A percentile compares a stretch with the other conserved stretches of the same genome.
Evolutionary conservation across 768 basidiomycete species (phyloP).

Genomic region (Lactifluus echinatus): DNA sequence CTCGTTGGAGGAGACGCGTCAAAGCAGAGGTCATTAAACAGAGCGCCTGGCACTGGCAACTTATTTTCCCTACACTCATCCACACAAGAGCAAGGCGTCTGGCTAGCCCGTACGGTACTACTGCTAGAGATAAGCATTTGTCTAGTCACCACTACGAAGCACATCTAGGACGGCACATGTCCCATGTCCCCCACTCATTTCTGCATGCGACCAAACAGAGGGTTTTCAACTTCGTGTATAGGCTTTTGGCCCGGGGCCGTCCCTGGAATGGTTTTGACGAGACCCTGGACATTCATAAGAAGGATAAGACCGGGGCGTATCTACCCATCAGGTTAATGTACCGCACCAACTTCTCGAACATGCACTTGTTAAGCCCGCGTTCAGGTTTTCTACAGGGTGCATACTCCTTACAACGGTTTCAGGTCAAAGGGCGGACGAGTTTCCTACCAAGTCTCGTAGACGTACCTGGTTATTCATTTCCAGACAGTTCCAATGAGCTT

Average conservation of each 20-base stretch:
- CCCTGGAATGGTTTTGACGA: conserved; percentile 87
- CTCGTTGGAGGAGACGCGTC: conserved; percentile 20
- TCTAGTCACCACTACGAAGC: conserved; percentile 6
- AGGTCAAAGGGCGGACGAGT: neutral
- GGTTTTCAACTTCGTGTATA: conserved; percentile 82
- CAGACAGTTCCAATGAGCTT: conserved; percentile 90
- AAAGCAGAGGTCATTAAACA: conserved; percentile 22
- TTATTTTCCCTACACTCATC: neutral
- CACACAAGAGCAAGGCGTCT: neutral
- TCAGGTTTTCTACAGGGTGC: conserved; percentile 85
- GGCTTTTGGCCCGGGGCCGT: conserved; percentile 71
- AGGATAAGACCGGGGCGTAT: neutral
- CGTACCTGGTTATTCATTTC: conserved; percentile 90
- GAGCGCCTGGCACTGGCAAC: too few species aligned
- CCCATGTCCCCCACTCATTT: conserved; percentile 47
- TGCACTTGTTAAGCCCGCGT: conserved; percentile 81
- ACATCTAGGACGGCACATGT: neutral
- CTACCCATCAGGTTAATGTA: neutral
- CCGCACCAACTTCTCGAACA: conserved; percentile 92
- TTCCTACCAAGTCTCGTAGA: conserved; percentile 15
- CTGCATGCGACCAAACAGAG: conserved; percentile 77
- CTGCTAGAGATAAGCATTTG: neutral
- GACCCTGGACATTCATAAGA: conserved; percentile 46
- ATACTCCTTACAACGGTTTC: conserved; percentile 52
- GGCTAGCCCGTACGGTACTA: neutral